Evolutionary conservation across 108 stramenopile genomes (phyloP), one percentile per base, ranked within the genome.

Genomic region (Nitzschia sp.): DNA sequence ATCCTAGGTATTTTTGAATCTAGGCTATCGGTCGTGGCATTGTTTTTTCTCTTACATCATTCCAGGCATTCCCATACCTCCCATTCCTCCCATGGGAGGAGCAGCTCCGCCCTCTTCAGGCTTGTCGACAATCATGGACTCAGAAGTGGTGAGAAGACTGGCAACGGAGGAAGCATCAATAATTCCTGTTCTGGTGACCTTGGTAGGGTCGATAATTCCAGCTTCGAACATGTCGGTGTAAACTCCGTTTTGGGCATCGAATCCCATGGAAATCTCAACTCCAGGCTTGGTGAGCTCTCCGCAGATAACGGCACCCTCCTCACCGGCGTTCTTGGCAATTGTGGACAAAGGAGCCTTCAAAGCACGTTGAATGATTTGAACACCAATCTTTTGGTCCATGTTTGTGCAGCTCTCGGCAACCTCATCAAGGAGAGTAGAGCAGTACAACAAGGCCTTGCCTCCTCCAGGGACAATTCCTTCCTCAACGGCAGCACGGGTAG

Each of bases 391-490:
- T 81, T 96, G 95, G 80, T 99, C 99, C 95, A 98, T 96, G 83
- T 98, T 99, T 38, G 90, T 88, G 50, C 91, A 85, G 10, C 73
- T 72, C 17, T 81, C 86, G 14, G 88, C 86, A 71, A 98, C 87
- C 25, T 78, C 82, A 48, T 76, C 79, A 51, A 95, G 69, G 34
- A 87, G 85, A 55, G 96, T 97, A 12, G 96, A 96, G 75, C 97
- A 98, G 89, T 98, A 96, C 39, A 99, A 81, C 22, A 99, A 83
- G 1, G 99, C 99, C 78, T 94, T 95, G 58, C 99, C 99, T 51
- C 99, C 99, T 53, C 99, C 99, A 6, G 99, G 97, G 53, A 99
- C 98, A 63, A 99, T 98, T 51, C 99, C 99, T 83, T 98, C 96
- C 59, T 97, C 93, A 21, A 98, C 98, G 57, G 99, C 99, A 24